Base-by-base conservation (phyloP, 2,329 filamentous ascomycete genomes). In the Whalleya microplaca region DNA sequence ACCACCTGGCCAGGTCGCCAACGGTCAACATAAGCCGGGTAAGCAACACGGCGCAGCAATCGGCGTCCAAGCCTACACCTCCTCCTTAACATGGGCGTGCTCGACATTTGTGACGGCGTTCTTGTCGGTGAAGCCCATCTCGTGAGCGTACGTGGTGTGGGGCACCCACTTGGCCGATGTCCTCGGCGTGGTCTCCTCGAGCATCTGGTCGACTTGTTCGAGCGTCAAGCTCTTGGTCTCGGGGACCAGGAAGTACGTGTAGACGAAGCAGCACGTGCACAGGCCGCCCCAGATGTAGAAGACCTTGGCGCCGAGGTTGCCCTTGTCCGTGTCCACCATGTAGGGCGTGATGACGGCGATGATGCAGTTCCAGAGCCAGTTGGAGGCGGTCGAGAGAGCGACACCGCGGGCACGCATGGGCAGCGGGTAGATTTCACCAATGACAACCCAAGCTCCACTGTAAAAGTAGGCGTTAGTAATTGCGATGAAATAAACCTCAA, bases 361-460 rank as follows among this genome's bases (percentile, higher is more conserved):
- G 69, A 83, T 83, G 74, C 87, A 91, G 79, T 92, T 95, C 91
- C 91, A 95, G 61, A 95, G 83, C 91, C 91, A 96, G 84, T 96
- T 96, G 72, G 88, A 92, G 59, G 92, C 90, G 8, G 92, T 96
- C 41, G 91, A 93, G 44, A 96, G 83, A 67, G 84, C 91, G 58
- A 96, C 91, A 78, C 92, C 92, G 65, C 91, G 90, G 41, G 92
- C 90, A 69, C 92, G 90, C 76, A 96, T 94, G 59, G 90, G 91
- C 51, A 96, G 85, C 55, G 92, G 91, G 85, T 90, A 96, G 75
- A 95, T 89, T 79, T 96, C 92, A 72, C 92, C 92, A 69, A 95
- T 93, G 66, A 96, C 84, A 51, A 89, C 85, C 89, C 89, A 92
- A 51, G 89, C 84, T 48, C 86, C 88, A 6, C 58, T 61, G 29